Base-by-base conservation (phyloP, 768 basidiomycete species). In the Boletus rubroflammeus region DNA sequence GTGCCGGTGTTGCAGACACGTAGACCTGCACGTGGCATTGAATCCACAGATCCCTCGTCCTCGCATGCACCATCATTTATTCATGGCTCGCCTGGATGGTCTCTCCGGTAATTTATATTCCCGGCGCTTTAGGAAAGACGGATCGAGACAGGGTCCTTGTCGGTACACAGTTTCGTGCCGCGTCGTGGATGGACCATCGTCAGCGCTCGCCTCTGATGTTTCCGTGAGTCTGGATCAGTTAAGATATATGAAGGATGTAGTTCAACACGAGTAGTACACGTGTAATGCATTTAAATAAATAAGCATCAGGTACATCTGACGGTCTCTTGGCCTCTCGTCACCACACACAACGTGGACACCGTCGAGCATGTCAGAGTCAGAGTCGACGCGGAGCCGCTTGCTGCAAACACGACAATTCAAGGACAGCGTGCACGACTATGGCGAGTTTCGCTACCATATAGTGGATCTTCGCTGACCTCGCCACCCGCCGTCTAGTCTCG, bases 361-460 rank as follows among this genome's bases (percentile, higher is more conserved):
- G 11, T n/a, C 32, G 17, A 47, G 6, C 38, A 34, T 45, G 60
- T n/a, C 53, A 3, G 58, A 54, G 26, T 1, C 32, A 0, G 29
- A 35, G 9, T 41, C 50, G 28, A 52, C 45, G 25, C 55, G 54
- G 6, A 49, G 44, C 5, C 57, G 57, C 1, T 9, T 52, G 25
- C 23, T 41, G 10, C 61, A 57, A 28, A 59, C 57, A 26, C 53
- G 68, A 8, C 52, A 63, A 11, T 71, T 75, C 63, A 76, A 74
- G 60, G 74, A 75, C 58, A 67, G 73, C 42, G 70, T 77, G 19
- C 76, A 77, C 53, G 75, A 76, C 57, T 73, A 71, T 54, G 75
- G 76, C 75, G 47, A 48, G 74, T 59, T 10, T 17, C 39, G 6
- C 13, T 14, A 14, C 2, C 32, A 14, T 3, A 3, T 32, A 31